phyloP scores from a whole-genome alignment of 2,329 filamentous ascomycete genomes.

The Botryotinia globosa region DNA sequence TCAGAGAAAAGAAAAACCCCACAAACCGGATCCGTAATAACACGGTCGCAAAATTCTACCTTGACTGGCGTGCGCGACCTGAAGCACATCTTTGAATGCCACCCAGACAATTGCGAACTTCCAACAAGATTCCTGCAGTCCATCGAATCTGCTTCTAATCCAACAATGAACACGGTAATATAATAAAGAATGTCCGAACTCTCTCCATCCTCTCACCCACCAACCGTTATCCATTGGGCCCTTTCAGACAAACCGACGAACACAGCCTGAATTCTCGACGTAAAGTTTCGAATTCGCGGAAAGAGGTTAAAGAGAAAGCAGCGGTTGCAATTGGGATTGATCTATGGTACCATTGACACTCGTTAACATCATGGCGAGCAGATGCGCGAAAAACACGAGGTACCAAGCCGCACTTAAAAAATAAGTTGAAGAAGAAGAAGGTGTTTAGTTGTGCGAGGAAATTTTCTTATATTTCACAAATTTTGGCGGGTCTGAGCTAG shows the following conservation, averaged over 20 bases:
- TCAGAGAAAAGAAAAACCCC: neutral
- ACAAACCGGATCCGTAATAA: neutral
- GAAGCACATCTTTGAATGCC: neutral
- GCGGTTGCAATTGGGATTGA: slow-evolving; percentile 66
- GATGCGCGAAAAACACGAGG: slow-evolving; percentile 20
- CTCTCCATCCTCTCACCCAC: slow-evolving; percentile 40
- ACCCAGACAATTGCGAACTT: neutral
- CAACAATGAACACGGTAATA: neutral
- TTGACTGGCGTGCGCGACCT: neutral
- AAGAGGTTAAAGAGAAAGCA: slow-evolving; percentile 48
- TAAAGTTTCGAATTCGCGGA: slow-evolving; percentile 36
- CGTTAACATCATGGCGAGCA: slow-evolving; percentile 34
- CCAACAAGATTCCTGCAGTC: neutral
- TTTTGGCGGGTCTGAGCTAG: neutral
- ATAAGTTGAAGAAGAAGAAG: slow-evolving; percentile 14
- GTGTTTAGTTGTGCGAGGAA: neutral
- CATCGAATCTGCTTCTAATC: neutral
- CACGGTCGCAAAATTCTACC: neutral
- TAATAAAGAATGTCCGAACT: slow-evolving; percentile 53
- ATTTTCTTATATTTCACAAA: neutral
- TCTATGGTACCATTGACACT: slow-evolving; percentile 42
- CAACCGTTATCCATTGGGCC: slow-evolving; percentile 28
- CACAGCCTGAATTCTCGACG: slow-evolving; percentile 15
- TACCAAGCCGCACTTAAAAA: slow-evolving; percentile 37
- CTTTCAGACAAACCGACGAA: slow-evolving; percentile 33